Evolutionary conservation across 2,329 filamentous ascomycete species (phyloP), one percentile per base, ranked within the genome.

Genomic region (Zymoseptoria tritici): DNA sequence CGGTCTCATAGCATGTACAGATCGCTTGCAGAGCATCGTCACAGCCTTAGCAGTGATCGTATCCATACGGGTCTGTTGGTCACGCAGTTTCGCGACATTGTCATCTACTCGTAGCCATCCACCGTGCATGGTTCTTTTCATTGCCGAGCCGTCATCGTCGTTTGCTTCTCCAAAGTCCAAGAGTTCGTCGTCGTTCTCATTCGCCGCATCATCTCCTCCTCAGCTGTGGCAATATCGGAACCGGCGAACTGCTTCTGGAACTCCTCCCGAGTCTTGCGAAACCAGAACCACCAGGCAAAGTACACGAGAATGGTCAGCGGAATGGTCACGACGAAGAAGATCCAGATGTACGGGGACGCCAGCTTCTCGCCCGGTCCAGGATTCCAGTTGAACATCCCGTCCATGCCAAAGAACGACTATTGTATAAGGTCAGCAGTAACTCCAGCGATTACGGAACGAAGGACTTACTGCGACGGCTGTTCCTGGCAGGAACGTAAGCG

Each of bases 401-500:
- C 64, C 69, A 73, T 73, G 59, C 66, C 64, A 60, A 73, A 73
- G 61, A 73, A 70, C 4, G 68, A 69, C 68, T 71, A 54, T 8
- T n/a, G 42, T 29, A 24, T 8, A 6, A 55, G 36, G 57, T 66
- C 29, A 66, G 64, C 50, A 53, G 11, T 3, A 4, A 26, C 8
- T 20, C 4, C 26, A 9, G 24, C n/a, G 20, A 1, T 31, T 20
- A 11, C 49, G 9, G 22, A 29, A 16, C 3, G 8, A 7, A 13
- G 8, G 24, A 59, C 66, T 63, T 58, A 69, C 67, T 29, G 70
- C 71, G 8, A 73, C 68, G 20, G 74, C 74, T 2, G 74, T 72
- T 1, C 74, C 68, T 2, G 77, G 77, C 49, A 79, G 70, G 69
- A 79, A 79, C 4, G 77, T 68, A 19, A 79, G 62, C 1, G 77